Percentiles rank a stretch among this genome's conserved stretches.
These are phyloP conservation scores for Phellopilus nigrolimitatus DNA, from an alignment of 1,284 basidiomycete species.

Conservation along the genomic window DNA sequence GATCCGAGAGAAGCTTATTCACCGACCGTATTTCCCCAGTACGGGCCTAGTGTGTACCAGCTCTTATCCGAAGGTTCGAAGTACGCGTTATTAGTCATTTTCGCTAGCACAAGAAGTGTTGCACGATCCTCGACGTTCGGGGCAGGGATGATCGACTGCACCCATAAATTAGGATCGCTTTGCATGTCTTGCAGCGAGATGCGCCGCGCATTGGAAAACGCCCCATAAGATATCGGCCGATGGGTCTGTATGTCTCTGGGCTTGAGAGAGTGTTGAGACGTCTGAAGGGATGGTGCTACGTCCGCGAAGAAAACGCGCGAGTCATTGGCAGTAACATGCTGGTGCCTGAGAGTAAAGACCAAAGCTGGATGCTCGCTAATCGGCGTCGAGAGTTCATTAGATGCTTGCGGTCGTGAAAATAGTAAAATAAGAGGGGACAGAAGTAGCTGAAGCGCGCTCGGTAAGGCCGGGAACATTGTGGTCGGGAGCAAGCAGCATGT, in stretches of 20 bases:
- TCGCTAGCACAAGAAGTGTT: conserved; percentile 50
- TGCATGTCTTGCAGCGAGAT: background rate
- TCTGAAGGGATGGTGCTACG: conserved; percentile 4
- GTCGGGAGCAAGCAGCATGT: no score
- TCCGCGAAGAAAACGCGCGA: conserved; percentile 19
- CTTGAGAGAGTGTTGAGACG: conserved; percentile 7
- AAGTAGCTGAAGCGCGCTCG: conserved; percentile 17
- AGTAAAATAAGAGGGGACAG: conserved; percentile 9
- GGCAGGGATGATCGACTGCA: conserved; percentile 51
- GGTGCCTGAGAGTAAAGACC: conserved; percentile 18
- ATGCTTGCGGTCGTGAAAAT: background rate
- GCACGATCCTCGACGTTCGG: conserved; percentile 44
- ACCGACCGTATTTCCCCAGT: conserved; percentile 19
- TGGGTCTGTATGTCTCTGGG: conserved; percentile 14
- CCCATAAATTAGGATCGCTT: conserved; percentile 39
- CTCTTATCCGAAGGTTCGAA: conserved; percentile 11
- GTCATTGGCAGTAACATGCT: conserved; percentile 18
- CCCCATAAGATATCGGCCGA: conserved; percentile 17
- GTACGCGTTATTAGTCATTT: conserved; percentile 28
- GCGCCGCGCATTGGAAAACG: conserved; percentile 14
- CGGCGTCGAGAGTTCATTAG: background rate
- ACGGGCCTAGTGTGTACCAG: conserved; percentile 17
- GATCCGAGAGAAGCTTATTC: background rate
- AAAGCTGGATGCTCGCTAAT: background rate
- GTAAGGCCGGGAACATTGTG: conserved; percentile 15